These are phyloP conservation scores for Camellia sinensis DNA, from an alignment of 148 eudicot genomes.

Conservation along the genomic window DNA sequence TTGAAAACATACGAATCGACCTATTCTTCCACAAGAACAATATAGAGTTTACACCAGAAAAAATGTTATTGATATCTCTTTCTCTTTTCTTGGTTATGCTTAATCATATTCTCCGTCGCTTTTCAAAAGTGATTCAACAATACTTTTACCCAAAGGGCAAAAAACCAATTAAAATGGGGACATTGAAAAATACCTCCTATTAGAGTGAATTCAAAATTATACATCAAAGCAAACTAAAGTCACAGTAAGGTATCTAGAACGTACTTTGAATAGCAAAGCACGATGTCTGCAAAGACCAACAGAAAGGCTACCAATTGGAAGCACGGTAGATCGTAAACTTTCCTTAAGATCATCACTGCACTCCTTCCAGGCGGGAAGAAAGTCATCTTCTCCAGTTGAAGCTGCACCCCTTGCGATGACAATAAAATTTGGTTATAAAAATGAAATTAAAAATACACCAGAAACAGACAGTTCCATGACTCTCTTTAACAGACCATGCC, in stretches of 20 bases:
- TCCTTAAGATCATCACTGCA: slow-evolving; percentile 65
- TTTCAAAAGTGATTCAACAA: background rate
- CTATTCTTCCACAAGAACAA: background rate
- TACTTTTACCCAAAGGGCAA: background rate
- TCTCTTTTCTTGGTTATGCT: background rate
- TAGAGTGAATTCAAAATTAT: background rate
- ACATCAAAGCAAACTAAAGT: background rate
- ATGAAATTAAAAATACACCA: background rate
- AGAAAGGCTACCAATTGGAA: slow-evolving; percentile 85
- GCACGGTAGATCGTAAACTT: slow-evolving; percentile 73
- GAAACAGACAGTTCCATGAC: background rate
- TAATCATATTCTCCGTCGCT: too few relatives aligned
- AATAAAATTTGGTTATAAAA: slow-evolving; percentile 25
- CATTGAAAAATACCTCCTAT: background rate
- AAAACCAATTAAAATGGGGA: background rate
- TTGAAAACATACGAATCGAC: background rate
- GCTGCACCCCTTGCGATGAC: slow-evolving; percentile 62
- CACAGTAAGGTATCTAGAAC: slow-evolving; percentile 18
- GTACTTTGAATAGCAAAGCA: slow-evolving; percentile 86
- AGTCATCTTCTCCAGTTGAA: slow-evolving; percentile 61
- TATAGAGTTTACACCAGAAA: background rate
- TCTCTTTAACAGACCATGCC: background rate
- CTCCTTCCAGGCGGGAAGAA: slow-evolving; percentile 71
- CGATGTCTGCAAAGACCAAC: slow-evolving; percentile 94
- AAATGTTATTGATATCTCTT: slow-evolving; percentile 3